Evolutionary conservation across 176 grass and related monocot genomes (phyloP), one percentile per base, ranked within the genome.

Genomic region (Bothriochloa decipiens): DNA sequence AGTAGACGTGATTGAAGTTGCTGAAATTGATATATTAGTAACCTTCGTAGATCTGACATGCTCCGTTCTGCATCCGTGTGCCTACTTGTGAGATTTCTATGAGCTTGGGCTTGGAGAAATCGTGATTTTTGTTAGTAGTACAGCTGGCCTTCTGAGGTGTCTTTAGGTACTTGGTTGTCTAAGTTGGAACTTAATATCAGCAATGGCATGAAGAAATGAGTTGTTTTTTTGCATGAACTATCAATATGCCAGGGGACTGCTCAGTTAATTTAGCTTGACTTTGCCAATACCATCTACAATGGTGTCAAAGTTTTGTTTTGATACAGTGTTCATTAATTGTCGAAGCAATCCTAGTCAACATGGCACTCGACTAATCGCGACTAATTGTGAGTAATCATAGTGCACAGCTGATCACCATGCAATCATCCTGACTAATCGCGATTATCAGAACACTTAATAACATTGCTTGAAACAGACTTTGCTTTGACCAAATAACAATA

Each of bases 401-500:
- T 17, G 47, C 15, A 49, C 16, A 49, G 47, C 47, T 50, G 47
- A 50, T 50, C 47, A 50, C 47, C 15, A 50, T 50, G 47, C 47
- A 5, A 50, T 50, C 47, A 50, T 15, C 47, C 47, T 15, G 15
- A 49, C 15, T 15, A 49, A 49, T 49, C 4, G 4, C 4, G 47
- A 49, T 49, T 17, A 49, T 49, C 15, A 0, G 45, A 16, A 3
- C 4, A 50, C 47, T 50, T 50, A 15, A 17, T 17, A 50, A 17
- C 47, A 50, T 17, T 50, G 47, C 15, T 72, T 70, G 15, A 46
- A 75, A 22, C 11, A 6, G 9, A 74, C 17, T 70, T 20, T 13
- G 11, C 75, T 87, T 80, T 87, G 23, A 63, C 52, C 43, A 86
- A 46, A 75, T 35, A n/a, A 76, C 17, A 16, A 35, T 32, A 14